A percentile compares a stretch with the other conserved stretches of the same genome.
These are phyloP conservation scores for Helminthosporium solani DNA, from an alignment of 2,329 filamentous ascomycete species.

Conservation along the genomic window DNA sequence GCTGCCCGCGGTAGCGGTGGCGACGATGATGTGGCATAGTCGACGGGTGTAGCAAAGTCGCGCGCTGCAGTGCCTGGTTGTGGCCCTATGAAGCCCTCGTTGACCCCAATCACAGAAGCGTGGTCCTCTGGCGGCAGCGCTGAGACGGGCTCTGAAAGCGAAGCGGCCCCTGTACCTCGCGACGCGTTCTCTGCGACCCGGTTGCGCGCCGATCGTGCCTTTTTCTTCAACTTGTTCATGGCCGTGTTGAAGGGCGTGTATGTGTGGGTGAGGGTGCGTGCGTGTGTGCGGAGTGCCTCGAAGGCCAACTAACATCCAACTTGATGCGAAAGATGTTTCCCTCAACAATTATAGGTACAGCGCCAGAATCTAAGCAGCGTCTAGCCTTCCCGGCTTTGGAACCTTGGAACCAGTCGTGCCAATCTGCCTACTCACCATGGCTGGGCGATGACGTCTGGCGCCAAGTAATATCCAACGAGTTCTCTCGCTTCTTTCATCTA, in stretches of 20 bases:
- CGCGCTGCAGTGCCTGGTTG: constrained; percentile 32
- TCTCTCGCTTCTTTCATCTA: no score
- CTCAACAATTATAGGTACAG: background rate
- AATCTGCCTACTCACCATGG: background rate
- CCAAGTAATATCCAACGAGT: no score
- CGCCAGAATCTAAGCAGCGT: background rate
- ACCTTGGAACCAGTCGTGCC: no score
- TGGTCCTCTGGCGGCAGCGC: constrained; percentile 34
- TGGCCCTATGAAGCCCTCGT: constrained; percentile 32
- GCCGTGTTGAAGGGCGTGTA: background rate
- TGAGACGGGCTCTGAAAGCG: constrained; percentile 31
- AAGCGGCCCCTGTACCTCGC: constrained; percentile 26
- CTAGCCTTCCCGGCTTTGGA: background rate
- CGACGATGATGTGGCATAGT: constrained; percentile 16
- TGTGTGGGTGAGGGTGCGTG: no score
- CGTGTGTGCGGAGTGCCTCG: background rate
- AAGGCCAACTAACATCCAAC: background rate
- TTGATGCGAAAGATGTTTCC: background rate
- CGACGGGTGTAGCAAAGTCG: constrained; percentile 32
- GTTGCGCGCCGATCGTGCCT: constrained; percentile 38
- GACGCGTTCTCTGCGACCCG: constrained; percentile 30
- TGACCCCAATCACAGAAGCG: constrained; percentile 32
- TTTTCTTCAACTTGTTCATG: constrained; percentile 39
- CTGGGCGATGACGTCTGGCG: constrained; percentile 9
- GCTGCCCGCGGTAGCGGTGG: constrained; percentile 24